These are phyloP conservation scores for Erysimum pusillum DNA, from an alignment of 441 rosid species.

Conservation along the genomic window DNA sequence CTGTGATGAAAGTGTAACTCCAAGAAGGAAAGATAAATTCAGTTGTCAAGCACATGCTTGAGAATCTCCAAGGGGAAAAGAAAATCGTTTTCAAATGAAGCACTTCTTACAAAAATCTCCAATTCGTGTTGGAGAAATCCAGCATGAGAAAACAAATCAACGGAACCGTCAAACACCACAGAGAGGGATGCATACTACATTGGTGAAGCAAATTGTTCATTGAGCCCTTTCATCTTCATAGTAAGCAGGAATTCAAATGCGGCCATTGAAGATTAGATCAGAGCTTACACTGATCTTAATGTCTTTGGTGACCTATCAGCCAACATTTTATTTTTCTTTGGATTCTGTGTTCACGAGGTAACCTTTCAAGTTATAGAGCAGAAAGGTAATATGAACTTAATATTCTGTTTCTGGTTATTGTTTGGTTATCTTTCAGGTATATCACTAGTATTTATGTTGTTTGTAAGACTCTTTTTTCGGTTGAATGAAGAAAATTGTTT, in stretches of 20 bases:
- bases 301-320: neutral
- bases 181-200: neutral
- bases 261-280: neutral
- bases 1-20: neutral
- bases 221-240: neutral
- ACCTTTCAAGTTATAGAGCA: neutral
- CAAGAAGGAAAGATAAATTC: neutral
- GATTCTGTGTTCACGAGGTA: neutral
- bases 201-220: neutral
- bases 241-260: neutral
- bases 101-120: neutral
- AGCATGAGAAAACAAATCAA: neutral
- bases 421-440: slow-evolving; percentile 1
- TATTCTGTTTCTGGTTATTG: neutral
- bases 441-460: neutral
- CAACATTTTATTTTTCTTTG: neutral
- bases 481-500: neutral
- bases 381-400: neutral
- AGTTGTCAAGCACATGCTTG: slow-evolving; percentile 14
- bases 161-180: neutral
- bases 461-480: neutral
- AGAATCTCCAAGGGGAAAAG: neutral
- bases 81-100: neutral
- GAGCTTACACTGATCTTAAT: neutral
- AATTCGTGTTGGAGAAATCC: slow-evolving; percentile 5